Percentiles rank a stretch among this genome's conserved stretches.
Evolutionary conservation across 768 basidiomycete species (phyloP).

Genomic region (Termitomyces sp.): DNA sequence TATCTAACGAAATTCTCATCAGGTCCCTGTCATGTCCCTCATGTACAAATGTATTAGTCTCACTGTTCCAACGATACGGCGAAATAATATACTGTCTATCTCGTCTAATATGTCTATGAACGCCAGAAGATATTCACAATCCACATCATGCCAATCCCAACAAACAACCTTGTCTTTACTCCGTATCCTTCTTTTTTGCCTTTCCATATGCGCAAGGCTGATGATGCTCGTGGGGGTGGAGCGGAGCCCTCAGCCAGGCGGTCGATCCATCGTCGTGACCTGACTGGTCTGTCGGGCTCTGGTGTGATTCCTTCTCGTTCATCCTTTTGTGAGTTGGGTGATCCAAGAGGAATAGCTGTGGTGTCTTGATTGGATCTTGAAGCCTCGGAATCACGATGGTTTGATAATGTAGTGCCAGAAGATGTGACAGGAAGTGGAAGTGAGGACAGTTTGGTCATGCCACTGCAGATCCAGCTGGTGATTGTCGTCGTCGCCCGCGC

Average conservation of each 20-base stretch:
- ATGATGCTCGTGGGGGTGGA: conserved; percentile 16
- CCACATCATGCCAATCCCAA: conserved; percentile 52
- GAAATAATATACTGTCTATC: background rate
- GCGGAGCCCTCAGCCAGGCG: conserved; percentile 33
- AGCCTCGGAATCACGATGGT: conserved; percentile 14
- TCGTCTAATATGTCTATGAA: conserved; percentile 14
- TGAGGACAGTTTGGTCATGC: conserved; percentile 13
- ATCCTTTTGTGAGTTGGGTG: conserved; percentile 8
- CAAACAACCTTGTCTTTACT: conserved; percentile 32
- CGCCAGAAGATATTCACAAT: conserved; percentile 57
- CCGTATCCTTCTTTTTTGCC: conserved; percentile 27
- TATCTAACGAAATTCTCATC: background rate
- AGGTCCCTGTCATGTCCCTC: background rate
- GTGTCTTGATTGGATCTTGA: conserved; percentile 9
- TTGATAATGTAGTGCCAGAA: background rate
- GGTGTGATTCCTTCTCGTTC: conserved; percentile 19
- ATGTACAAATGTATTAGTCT: background rate
- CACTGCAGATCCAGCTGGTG: conserved; percentile 52
- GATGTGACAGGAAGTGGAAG: conserved; percentile 10
- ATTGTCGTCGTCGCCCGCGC: conserved; percentile 71
- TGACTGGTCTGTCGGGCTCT: conserved; percentile 33
- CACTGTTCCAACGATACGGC: background rate
- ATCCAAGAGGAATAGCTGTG: conserved; percentile 16
- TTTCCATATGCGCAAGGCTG: conserved; percentile 24
- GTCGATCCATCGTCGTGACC: conserved; percentile 46